Conservation (phyloP, 441 rosid genomes). For the Dalechampia spathulata region DNA sequence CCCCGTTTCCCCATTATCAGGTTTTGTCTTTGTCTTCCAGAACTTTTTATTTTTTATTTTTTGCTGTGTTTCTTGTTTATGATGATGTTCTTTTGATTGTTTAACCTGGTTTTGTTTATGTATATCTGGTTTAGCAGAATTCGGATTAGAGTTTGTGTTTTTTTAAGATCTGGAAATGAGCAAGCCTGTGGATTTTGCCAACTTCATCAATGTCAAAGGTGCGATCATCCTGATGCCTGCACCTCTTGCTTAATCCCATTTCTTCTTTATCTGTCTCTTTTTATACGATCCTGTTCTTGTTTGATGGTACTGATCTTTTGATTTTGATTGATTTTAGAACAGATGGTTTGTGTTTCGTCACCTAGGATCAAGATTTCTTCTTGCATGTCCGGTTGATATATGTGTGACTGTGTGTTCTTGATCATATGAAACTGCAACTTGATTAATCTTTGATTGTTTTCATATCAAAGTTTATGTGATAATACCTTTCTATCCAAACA, state of each 20-base stretch:
- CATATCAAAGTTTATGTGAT: no score
- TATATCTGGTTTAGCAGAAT: background rate
- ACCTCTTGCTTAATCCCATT: background rate
- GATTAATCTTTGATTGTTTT: no score
- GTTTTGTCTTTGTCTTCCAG: background rate
- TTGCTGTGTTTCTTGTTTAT: background rate
- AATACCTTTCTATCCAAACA: no score
- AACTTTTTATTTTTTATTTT: background rate
- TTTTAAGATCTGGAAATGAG: constrained; percentile 17
- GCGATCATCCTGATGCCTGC: background rate
- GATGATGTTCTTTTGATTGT: constrained; percentile 10
- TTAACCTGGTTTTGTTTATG: constrained; percentile 17
- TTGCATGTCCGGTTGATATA: no score
- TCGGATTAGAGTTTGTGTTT: background rate
- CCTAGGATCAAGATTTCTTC: no score
- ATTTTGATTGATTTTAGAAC: background rate
- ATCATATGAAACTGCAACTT: no score
- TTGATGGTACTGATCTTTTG: background rate
- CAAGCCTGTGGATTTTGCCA: background rate
- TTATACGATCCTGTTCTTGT: background rate
- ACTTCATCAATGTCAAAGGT: constrained; percentile 4
- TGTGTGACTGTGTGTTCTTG: no score
- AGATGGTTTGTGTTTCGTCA: no score
- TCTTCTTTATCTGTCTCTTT: background rate
- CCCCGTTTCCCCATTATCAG: background rate